Evolutionary conservation across 2,329 filamentous ascomycete genomes (phyloP).

Genomic region (Sporothrix luriei): DNA sequence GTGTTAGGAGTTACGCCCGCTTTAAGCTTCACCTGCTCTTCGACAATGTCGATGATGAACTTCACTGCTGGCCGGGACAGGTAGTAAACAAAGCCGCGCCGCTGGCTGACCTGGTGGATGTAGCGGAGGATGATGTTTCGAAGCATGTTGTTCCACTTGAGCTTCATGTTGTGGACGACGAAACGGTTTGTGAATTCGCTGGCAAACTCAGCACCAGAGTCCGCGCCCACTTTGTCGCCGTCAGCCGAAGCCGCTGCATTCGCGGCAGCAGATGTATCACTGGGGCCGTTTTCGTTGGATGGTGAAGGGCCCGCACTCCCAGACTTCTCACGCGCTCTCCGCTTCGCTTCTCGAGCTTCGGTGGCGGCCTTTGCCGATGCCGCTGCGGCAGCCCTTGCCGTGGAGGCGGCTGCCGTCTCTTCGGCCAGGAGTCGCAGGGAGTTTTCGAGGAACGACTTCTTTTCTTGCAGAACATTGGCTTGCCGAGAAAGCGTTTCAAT

Average conservation of each 20-base stretch:
- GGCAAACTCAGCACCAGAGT: slow-evolving; percentile 74
- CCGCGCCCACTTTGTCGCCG: slow-evolving; percentile 42
- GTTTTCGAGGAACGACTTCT: slow-evolving; percentile 60
- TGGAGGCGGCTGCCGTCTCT: slow-evolving; percentile 41
- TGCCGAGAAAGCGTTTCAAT: slow-evolving; percentile 63
- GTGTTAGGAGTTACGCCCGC: slow-evolving; percentile 20
- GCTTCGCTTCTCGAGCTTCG: background rate
- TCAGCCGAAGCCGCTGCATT: background rate
- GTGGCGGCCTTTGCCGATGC: slow-evolving; percentile 4
- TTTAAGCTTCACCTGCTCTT: slow-evolving; percentile 82
- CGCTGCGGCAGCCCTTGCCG: slow-evolving; percentile 24
- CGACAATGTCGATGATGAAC: slow-evolving; percentile 96
- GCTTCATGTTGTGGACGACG: slow-evolving; percentile 93
- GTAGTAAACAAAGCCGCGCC: slow-evolving; percentile 96
- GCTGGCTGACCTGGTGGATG: slow-evolving; percentile 94
- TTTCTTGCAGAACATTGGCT: slow-evolving; percentile 58
- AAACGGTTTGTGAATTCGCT: slow-evolving; percentile 98
- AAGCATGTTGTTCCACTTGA: slow-evolving; percentile 97
- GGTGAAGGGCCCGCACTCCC: background rate
- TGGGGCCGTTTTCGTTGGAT: background rate
- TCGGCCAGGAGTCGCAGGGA: slow-evolving; percentile 57
- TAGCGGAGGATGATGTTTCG: slow-evolving; percentile 96
- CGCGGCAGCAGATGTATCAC: slow-evolving; percentile 2
- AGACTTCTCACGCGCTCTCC: background rate
- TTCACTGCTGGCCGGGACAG: slow-evolving; percentile 94